These are phyloP conservation scores for Podaxis sp. DNA, from an alignment of 768 basidiomycete species.

Conservation along the genomic window DNA sequence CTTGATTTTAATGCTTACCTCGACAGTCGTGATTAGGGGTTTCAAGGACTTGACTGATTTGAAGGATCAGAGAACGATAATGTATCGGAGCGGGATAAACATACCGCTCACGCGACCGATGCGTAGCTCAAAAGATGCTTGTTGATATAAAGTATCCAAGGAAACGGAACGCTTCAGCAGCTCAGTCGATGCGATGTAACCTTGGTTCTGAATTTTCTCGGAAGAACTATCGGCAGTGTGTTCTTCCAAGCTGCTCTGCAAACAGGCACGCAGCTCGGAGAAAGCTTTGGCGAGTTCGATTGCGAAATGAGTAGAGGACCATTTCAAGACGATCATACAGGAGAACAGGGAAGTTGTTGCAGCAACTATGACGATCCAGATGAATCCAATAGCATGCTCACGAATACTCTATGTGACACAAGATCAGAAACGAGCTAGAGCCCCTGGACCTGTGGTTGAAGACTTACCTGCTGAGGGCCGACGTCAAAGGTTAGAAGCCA, in stretches of 20 bases:
- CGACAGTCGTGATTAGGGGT: slow-evolving; percentile 42
- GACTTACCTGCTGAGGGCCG: slow-evolving; percentile 31
- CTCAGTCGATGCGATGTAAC: slow-evolving; percentile 10
- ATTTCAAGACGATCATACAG: slow-evolving; percentile 37
- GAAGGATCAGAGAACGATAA: background rate
- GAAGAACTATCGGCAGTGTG: background rate
- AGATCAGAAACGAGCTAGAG: background rate
- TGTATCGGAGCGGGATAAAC: slow-evolving; percentile 7
- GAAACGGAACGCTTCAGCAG: slow-evolving; percentile 36
- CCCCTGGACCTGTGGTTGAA: background rate
- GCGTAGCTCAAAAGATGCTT: slow-evolving; percentile 46
- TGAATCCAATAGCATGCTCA: slow-evolving; percentile 30
- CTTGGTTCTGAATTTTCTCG: slow-evolving; percentile 4
- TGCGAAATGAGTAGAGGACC: slow-evolving; percentile 46
- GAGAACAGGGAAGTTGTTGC: slow-evolving; percentile 36
- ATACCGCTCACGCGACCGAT: slow-evolving; percentile 43
- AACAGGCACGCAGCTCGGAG: slow-evolving; percentile 31
- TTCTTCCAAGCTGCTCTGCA: slow-evolving; percentile 29
- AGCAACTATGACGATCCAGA: slow-evolving; percentile 42
- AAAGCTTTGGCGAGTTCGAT: slow-evolving; percentile 36
- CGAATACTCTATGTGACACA: slow-evolving; percentile 21
- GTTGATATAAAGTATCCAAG: slow-evolving; percentile 41
- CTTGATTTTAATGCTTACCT: slow-evolving; percentile 20
- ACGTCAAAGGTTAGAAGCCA: slow-evolving; percentile 42
- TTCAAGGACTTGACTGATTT: slow-evolving; percentile 39